Evolutionary conservation across 106 monocot species (phyloP).

Genomic region (Dactylorhiza incarnata): DNA sequence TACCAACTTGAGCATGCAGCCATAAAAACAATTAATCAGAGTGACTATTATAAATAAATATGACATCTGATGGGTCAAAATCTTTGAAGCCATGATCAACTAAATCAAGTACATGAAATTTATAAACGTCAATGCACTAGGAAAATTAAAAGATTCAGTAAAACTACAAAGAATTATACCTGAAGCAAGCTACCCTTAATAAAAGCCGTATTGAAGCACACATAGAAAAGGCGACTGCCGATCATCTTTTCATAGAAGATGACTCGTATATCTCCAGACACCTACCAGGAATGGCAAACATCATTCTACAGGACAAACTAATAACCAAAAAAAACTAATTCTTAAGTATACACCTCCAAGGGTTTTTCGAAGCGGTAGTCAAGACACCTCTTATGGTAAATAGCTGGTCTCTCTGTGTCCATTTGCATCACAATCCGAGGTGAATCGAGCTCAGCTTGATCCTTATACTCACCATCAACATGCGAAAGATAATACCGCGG

Average conservation of each 20-base stretch:
- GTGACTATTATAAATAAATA: no score
- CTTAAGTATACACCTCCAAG: constrained; percentile 33
- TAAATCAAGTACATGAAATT: no score
- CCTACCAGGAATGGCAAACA: constrained; percentile 15
- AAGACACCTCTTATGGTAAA: constrained; percentile 48
- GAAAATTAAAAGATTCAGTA: background rate
- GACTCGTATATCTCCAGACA: constrained; percentile 43
- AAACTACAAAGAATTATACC: constrained; percentile 15
- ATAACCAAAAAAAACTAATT: background rate
- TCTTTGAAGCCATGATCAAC: no score
- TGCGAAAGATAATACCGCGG: constrained; percentile 39
- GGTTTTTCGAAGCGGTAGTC: constrained; percentile 49
- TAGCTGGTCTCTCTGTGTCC: constrained; percentile 43
- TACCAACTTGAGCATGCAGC: no score
- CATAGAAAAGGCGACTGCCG: constrained; percentile 49
- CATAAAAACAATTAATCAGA: no score
- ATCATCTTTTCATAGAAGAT: constrained; percentile 54
- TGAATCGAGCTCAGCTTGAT: constrained; percentile 7
- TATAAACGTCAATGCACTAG: no score
- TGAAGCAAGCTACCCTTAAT: constrained; percentile 41
- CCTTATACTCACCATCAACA: constrained; percentile 9
- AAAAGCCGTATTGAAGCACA: constrained; percentile 49
- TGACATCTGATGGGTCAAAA: no score
- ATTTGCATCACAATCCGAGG: constrained; percentile 40
- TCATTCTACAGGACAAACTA: background rate